Base-by-base conservation (phyloP, 1,284 basidiomycete genomes). In the Paramarasmius palmivorus region DNA sequence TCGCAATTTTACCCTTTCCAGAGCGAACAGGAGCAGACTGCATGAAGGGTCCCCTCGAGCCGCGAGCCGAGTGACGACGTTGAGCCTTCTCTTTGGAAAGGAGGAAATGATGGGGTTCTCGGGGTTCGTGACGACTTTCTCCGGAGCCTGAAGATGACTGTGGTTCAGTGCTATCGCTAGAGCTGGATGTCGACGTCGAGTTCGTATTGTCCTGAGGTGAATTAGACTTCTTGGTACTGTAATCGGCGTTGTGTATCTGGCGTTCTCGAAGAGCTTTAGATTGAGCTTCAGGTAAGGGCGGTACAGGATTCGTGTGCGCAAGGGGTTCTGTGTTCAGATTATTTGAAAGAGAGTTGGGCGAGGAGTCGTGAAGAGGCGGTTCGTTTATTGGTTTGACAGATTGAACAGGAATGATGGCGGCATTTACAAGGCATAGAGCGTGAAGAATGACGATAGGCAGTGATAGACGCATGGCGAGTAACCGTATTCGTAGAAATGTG, bases 211-310 rank as follows among this genome's bases (percentile, higher is more conserved):
- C n/a, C 25, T 46, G 44, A 23, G 25, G 22, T 14, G 3, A 9
- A 17, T 23, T 23, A 15, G 25, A 17, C 14, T 46, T n/a, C 12
- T 29, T 46, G 7, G 44, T 46, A 19, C 44, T 46, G 14, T 46
- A 46, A 46, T 46, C 44, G 44, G 44, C 44, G 19, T 46, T 46
- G 19, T 46, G 44, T 14, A 46, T 46, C n/a, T 46, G 44, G 19
- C 44, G 44, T 29, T 29, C 32, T 14, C 29, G 44, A 29, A 44
- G 17, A 22, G 41, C 15, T 41, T 10, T 14, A 10, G 12, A 19
- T 12, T 2, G 39, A 8, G 39, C 23, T 2, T 19, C 17, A 41
- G 12, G 10, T 41, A 19, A 19, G 39, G 20, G 41, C 20, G n/a
- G 41, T 9, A n/a, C 3, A 2, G 4, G 41, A 2, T 26, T 41